A percentile compares a stretch with the other conserved stretches of the same genome.
These are phyloP conservation scores for Peronospora belbahrii DNA, from an alignment of 352 stramenopile genomes.

Conservation along the genomic window DNA sequence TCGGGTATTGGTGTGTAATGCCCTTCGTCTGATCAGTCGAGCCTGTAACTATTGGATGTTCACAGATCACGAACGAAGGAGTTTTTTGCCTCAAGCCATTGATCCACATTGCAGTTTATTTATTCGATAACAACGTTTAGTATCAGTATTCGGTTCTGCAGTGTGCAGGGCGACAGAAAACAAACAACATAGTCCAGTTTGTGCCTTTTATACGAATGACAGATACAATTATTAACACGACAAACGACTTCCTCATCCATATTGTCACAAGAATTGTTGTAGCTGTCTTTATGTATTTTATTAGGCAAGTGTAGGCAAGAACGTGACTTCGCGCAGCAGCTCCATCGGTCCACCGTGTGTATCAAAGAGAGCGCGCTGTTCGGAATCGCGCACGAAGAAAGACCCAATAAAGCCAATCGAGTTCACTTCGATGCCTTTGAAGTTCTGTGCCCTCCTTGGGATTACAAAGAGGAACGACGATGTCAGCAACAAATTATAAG, in stretches of 20 bases:
- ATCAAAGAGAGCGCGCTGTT: constrained; percentile 51
- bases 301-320: constrained; percentile 24
- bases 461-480: constrained; percentile 64
- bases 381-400: constrained; percentile 60
- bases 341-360: constrained; percentile 41
- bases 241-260: too few species aligned
- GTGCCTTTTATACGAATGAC: too few species aligned
- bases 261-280: too few species aligned
- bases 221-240: too few species aligned
- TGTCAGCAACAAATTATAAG: constrained; percentile 79
- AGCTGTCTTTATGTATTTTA: neutral
- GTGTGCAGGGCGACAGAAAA: constrained; percentile 13
- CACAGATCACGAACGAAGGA: constrained; percentile 35
- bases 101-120: constrained; percentile 15
- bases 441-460: constrained; percentile 41
- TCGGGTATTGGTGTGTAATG: constrained; percentile 53
- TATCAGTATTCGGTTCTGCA: constrained; percentile 17
- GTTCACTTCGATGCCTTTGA: constrained; percentile 74
- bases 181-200: too few species aligned
- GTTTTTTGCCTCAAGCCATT: constrained; percentile 16
- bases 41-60: constrained; percentile 10
- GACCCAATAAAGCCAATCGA: constrained; percentile 79
- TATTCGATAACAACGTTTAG: constrained; percentile 22
- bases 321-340: constrained; percentile 56
- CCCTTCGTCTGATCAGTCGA: neutral